Percentiles rank a stretch among this genome's conserved stretches.
Conservation (phyloP, 257 asterid species). For the Solanum verrucosum region DNA sequence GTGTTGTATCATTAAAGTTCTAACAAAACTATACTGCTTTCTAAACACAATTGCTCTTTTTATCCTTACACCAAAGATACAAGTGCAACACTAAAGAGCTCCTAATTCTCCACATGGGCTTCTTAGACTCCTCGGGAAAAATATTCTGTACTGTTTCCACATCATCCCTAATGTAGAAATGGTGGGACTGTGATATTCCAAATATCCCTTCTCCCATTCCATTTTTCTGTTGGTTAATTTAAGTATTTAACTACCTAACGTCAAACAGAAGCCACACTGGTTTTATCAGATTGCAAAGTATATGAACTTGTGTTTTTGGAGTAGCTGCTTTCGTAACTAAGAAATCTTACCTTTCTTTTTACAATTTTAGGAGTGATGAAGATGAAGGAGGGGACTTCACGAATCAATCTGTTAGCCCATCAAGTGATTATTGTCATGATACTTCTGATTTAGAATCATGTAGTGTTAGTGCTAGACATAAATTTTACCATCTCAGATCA, state of each 20-base stretch:
- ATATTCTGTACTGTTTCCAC: not conserved
- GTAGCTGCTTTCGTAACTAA: not conserved
- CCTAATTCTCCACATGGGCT: not conserved
- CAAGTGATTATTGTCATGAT: conserved; percentile 50
- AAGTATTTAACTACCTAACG: not conserved
- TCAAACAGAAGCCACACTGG: not conserved
- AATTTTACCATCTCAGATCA: conserved; percentile 47
- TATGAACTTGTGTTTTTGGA: not conserved
- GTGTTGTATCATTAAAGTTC: not conserved
- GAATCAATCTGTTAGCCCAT: conserved; percentile 40
- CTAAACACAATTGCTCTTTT: not conserved
- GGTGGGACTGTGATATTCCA: not conserved
- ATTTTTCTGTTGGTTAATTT: not conserved
- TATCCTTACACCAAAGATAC: not conserved
- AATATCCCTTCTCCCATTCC: not conserved
- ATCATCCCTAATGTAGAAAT: not conserved
- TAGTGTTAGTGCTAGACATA: conserved; percentile 69
- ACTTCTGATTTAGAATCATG: conserved; percentile 67
- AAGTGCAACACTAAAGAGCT: not conserved
- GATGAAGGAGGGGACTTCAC: conserved; percentile 64
- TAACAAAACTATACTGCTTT: not conserved
- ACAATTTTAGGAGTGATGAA: conserved; percentile 60
- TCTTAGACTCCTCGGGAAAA: not conserved
- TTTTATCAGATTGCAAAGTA: not conserved
- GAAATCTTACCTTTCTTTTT: not conserved